phyloP scores from a whole-genome alignment of 2,329 filamentous ascomycete genomes.

The Epicoccum nigrum region DNA sequence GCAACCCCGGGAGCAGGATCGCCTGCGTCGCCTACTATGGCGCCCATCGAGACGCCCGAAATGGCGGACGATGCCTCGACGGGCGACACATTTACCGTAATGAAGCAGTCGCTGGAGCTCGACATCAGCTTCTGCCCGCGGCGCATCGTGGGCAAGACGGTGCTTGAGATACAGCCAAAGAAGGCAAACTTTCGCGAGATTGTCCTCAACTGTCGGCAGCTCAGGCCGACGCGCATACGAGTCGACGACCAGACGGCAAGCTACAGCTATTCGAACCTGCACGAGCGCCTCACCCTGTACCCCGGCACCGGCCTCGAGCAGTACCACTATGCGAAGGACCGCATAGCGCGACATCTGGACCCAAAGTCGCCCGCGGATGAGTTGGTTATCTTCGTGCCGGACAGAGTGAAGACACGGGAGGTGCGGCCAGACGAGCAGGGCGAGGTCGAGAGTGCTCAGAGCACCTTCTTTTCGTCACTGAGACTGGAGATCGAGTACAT shows the following conservation, averaged over 20 bases:
- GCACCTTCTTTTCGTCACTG: conserved; percentile 61
- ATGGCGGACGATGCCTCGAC: conserved; percentile 38
- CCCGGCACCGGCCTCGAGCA: conserved; percentile 69
- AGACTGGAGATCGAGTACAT: conserved; percentile 76
- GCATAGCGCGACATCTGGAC: conserved; percentile 64
- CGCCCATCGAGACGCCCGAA: conserved; percentile 40
- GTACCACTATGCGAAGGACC: conserved; percentile 76
- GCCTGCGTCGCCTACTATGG: conserved; percentile 38
- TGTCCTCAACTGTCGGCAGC: conserved; percentile 67
- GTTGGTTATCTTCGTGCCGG: conserved; percentile 64
- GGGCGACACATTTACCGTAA: conserved; percentile 60
- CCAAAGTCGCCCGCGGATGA: conserved; percentile 58
- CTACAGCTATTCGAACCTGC: conserved; percentile 66
- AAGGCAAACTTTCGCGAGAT: conserved; percentile 61
- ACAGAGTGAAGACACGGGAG: conserved; percentile 66
- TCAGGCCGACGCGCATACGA: conserved; percentile 60
- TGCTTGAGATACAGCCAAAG: conserved; percentile 77
- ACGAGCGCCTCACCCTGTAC: conserved; percentile 68
- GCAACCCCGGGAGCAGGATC: conserved; percentile 31
- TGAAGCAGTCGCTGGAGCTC: conserved; percentile 86
- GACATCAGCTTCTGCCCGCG: conserved; percentile 84
- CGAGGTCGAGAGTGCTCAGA: conserved; percentile 31
- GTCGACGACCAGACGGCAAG: conserved; percentile 48
- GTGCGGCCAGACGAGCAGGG: conserved; percentile 59
- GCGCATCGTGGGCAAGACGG: conserved; percentile 76